A percentile compares a stretch with the other conserved stretches of the same genome.
Evolutionary conservation across 345 rosid species (phyloP).

Genomic region (Eucalyptus brandiana): DNA sequence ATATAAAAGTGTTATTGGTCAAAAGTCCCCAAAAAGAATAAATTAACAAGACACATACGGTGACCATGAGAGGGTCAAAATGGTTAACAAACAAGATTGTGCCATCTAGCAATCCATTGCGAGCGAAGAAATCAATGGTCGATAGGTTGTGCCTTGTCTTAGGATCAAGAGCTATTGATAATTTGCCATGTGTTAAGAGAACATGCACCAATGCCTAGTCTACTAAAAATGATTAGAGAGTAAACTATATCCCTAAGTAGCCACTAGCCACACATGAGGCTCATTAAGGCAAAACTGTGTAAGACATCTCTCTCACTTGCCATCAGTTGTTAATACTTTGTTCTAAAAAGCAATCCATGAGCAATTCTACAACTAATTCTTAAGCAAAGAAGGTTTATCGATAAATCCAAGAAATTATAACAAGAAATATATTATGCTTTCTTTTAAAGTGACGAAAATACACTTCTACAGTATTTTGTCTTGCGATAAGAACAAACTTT

Average conservation of each 20-base stretch:
- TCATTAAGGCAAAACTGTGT: background rate
- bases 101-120: background rate
- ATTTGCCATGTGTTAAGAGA: background rate
- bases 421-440: too few relatives aligned
- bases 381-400: background rate
- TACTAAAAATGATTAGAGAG: background rate
- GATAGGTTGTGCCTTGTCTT: background rate
- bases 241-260: background rate
- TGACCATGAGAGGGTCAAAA: background rate
- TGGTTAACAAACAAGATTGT: background rate
- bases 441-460: too few relatives aligned
- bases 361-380: background rate
- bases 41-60: background rate
- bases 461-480: too few relatives aligned
- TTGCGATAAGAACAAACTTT: too few relatives aligned
- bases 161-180: background rate
- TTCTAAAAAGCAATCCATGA: background rate
- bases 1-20: background rate
- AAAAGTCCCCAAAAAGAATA: background rate
- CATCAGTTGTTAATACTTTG: background rate
- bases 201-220: background rate
- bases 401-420: background rate
- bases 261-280: background rate
- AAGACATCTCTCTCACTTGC: background rate
- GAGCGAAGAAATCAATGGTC: background rate